A percentile compares a stretch with the other conserved stretches of the same genome.
phyloP scores from a whole-genome alignment of 495 filamentous ascomycete species.

The Xylaria acuta region DNA sequence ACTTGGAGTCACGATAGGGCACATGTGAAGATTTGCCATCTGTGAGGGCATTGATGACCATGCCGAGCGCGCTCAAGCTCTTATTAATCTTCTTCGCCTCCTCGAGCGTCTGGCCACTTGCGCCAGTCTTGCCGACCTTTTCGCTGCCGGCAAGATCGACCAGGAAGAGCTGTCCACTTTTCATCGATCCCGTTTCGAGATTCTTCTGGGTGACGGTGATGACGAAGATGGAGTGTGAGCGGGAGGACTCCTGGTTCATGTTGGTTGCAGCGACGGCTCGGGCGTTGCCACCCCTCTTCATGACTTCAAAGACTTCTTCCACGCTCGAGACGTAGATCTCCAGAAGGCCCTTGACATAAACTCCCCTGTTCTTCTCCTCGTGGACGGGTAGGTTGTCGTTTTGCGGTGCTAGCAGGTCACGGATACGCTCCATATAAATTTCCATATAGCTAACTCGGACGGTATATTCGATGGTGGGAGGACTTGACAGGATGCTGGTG shows the following conservation, averaged over 20 bases:
- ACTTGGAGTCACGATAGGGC: slow-evolving; percentile 97
- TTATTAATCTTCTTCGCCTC: slow-evolving; percentile 99
- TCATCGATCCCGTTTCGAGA: slow-evolving; percentile 92
- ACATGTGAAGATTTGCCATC: slow-evolving; percentile 98
- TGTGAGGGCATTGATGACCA: slow-evolving; percentile 98
- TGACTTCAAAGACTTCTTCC: slow-evolving; percentile 94
- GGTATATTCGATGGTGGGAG: slow-evolving; percentile 95
- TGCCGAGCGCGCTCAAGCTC: slow-evolving; percentile 94
- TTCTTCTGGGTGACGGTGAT: slow-evolving; percentile 98
- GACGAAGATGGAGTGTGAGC: slow-evolving; percentile 98
- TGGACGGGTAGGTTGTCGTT: slow-evolving; percentile 97
- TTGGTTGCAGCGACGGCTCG: slow-evolving; percentile 97
- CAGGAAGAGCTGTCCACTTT: slow-evolving; percentile 94
- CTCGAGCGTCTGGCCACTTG: slow-evolving; percentile 95
- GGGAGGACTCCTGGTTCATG: slow-evolving; percentile 99
- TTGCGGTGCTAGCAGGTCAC: slow-evolving; percentile 86
- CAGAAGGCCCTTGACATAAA: slow-evolving; percentile 94
- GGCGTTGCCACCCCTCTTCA: slow-evolving; percentile 88
- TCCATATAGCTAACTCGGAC: slow-evolving; percentile 99
- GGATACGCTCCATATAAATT: slow-evolving; percentile 99
- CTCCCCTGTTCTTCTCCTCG: slow-evolving; percentile 94
- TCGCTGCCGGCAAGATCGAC: slow-evolving; percentile 98
- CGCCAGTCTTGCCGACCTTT: slow-evolving; percentile 98
- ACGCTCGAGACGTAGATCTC: slow-evolving; percentile 97
- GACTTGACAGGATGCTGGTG: slow-evolving; percentile 86